Base-by-base conservation (phyloP, 371 early-diverging fungal species). In the Actinomortierella wolfii region DNA sequence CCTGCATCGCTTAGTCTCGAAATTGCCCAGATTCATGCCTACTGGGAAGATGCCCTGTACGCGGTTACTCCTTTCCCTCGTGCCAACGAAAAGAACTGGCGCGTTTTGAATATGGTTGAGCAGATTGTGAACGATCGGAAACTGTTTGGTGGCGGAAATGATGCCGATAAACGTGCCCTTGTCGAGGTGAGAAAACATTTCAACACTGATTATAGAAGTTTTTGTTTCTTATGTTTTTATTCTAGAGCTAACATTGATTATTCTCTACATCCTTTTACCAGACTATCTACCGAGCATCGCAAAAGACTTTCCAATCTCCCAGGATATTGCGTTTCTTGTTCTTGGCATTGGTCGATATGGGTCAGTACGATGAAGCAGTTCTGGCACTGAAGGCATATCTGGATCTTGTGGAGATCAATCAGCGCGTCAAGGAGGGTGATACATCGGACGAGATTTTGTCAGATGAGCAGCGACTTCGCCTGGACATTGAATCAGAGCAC, bases 341-440 rank as follows among this genome's bases (percentile, higher is more conserved):
- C 60, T 75, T 76, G 50, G 78, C 84, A 0, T 77, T 89, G 17
- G 70, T 83, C 11, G 76, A 67, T 17, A 62, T 86, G 20, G 92
- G 92, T 8, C 90, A 92, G 58, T 91, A 83, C 70, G 83, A 88
- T 25, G 92, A 93, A 74, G 92, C 91, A 0, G 83, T 84, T 21
- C 66, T 89, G 65, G 89, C 90, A 11, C 61, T 91, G 0, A 76
- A 78, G 18, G 70, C 90, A 0, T 93, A 93, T 64, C 68, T 85
- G 42, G 70, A 81, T 51, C 64, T 89, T 56, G 81, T 83, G 9
- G 84, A 78, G 53, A 59, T 63, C 44, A 67, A 63, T 20, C 44
- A 28, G 47, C 64, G 66, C 51, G 71, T 56, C 64, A 65, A 55
- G 57, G 57, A 29, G 23, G 8, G n/a, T 14, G 34, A 39, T 49